These are phyloP conservation scores for Quercus gilva DNA, from an alignment of 306 rosid genomes.

Conservation along the genomic window DNA sequence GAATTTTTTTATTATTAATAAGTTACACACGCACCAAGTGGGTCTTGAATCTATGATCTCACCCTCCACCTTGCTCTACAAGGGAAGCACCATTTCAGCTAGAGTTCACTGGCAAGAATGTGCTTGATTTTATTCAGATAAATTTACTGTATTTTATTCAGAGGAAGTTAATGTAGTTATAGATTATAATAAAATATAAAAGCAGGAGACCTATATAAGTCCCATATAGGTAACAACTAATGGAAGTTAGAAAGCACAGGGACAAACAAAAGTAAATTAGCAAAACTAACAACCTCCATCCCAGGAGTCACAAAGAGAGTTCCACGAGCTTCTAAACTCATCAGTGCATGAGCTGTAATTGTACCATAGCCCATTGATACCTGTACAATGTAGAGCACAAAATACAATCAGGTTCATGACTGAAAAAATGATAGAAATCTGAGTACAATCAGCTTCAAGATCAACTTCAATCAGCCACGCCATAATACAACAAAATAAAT, in stretches of 20 bases:
- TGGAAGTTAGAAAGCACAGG: constrained; percentile 1
- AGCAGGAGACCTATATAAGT: background rate
- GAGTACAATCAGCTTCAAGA: background rate
- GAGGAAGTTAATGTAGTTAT: background rate
- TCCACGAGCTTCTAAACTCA: constrained; percentile 96
- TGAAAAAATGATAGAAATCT: background rate
- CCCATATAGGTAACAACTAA: background rate
- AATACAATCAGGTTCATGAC: background rate
- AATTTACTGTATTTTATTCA: background rate
- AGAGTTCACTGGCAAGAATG: background rate
- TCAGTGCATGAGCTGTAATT: constrained; percentile 71
- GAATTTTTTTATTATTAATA: no score
- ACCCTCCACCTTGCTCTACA: no score
- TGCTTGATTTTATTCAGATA: background rate
- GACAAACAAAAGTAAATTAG: constrained; percentile 6
- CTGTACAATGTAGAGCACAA: constrained; percentile 37
- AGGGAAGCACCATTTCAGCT: no score
- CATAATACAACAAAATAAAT: background rate
- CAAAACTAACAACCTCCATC: constrained; percentile 64
- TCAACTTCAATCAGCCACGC: background rate
- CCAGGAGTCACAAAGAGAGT: constrained; percentile 87
- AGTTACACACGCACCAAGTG: no score
- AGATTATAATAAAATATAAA: background rate
- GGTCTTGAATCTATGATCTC: no score
- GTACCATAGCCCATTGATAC: constrained; percentile 91